Evolutionary conservation across 2,329 filamentous ascomycete species (phyloP).

Genomic region (Saccharata proteae): DNA sequence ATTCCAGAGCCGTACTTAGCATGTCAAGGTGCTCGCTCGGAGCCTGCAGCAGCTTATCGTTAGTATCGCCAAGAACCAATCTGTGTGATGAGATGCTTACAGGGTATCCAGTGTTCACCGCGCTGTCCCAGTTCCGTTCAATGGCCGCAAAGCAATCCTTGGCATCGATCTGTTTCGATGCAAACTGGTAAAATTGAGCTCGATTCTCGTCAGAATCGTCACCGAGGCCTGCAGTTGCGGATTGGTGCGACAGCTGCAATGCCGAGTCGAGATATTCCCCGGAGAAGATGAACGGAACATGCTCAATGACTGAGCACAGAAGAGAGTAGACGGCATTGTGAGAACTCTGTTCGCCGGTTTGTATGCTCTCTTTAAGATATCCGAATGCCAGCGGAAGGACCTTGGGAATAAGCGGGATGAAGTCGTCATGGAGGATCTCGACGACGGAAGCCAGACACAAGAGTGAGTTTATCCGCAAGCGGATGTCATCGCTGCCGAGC

Average conservation of each 20-base stretch:
- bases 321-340: slow-evolving; percentile 77
- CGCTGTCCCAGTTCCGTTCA: slow-evolving; percentile 57
- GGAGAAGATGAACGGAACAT: slow-evolving; percentile 83
- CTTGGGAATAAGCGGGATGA: slow-evolving; percentile 69
- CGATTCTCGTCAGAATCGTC: slow-evolving; percentile 54
- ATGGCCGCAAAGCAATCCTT: slow-evolving; percentile 65
- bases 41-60: slow-evolving; percentile 35
- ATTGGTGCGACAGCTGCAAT: slow-evolving; percentile 59
- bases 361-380: slow-evolving; percentile 56
- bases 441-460: slow-evolving; percentile 81
- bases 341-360: slow-evolving; percentile 46
- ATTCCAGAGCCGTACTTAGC: slow-evolving; percentile 59
- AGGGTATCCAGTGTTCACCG: slow-evolving; percentile 48
- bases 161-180: slow-evolving; percentile 66
- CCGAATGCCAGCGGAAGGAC: slow-evolving; percentile 60
- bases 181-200: slow-evolving; percentile 55
- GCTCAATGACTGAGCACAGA: slow-evolving; percentile 64
- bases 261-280: slow-evolving; percentile 60
- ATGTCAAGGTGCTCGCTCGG: slow-evolving; percentile 57
- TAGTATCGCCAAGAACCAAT: too few relatives aligned
- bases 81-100: slow-evolving; percentile 34
- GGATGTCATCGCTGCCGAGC: slow-evolving; percentile 59
- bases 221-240: slow-evolving; percentile 50
- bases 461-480: slow-evolving; percentile 70
- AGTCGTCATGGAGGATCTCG: slow-evolving; percentile 74